A percentile compares a stretch with the other conserved stretches of the same genome.
Conservation (phyloP, 2,329 filamentous ascomycete species). For the Fusarium cicatricum region DNA sequence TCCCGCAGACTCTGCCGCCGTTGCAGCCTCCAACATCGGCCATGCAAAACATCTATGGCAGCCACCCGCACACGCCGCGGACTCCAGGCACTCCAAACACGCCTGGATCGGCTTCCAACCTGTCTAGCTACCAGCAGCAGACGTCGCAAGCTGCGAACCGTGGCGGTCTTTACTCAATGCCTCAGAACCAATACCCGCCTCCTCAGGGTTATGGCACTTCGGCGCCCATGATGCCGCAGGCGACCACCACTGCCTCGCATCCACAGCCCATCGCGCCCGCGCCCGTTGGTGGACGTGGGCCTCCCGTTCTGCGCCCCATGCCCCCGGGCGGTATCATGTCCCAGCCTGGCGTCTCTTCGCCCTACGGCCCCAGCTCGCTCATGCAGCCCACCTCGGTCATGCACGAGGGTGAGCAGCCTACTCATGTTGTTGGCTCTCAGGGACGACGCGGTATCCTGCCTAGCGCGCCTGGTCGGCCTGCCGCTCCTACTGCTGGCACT, state of each 20-base stretch:
- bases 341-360: constrained; percentile 64
- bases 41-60: constrained; percentile 61
- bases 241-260: constrained; percentile 72
- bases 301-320: constrained; percentile 73
- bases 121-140: constrained; percentile 63
- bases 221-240: constrained; percentile 70
- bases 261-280: constrained; percentile 81
- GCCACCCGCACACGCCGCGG: constrained; percentile 68
- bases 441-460: constrained; percentile 90
- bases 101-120: constrained; percentile 61
- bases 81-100: constrained; percentile 71
- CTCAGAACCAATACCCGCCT: constrained; percentile 62
- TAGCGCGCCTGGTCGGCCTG: constrained; percentile 85
- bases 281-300: constrained; percentile 64
- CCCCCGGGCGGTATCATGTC: constrained; percentile 71
- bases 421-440: constrained; percentile 94
- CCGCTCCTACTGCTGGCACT: constrained; percentile 75
- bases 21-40: constrained; percentile 57
- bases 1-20: constrained; percentile 64
- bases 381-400: constrained; percentile 67
- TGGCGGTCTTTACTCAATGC: constrained; percentile 62
- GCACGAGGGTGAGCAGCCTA: constrained; percentile 71
- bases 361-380: constrained; percentile 66
- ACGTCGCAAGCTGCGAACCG: constrained; percentile 58
- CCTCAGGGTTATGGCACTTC: constrained; percentile 65